A percentile compares a stretch with the other conserved stretches of the same genome.
phyloP scores from a whole-genome alignment of 768 basidiomycete species.

The Kondoa malvinella region DNA sequence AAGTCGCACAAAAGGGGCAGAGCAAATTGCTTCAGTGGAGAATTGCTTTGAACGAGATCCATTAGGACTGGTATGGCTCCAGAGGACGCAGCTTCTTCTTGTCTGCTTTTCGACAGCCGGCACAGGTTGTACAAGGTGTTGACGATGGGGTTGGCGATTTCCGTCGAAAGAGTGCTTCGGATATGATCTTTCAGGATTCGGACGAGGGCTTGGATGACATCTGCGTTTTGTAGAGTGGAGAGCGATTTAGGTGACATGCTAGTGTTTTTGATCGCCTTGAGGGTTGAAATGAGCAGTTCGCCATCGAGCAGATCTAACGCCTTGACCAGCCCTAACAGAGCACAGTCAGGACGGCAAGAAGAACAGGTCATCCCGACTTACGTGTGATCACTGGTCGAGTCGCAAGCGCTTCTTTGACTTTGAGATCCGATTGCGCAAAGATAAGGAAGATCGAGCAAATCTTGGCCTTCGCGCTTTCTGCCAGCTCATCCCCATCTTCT shows the following conservation, averaged over 20 bases:
- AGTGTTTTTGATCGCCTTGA: slow-evolving; percentile 89
- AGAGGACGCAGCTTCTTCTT: slow-evolving; percentile 92
- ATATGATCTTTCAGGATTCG: slow-evolving; percentile 65
- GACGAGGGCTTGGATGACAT: slow-evolving; percentile 80
- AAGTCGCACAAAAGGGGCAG: slow-evolving; percentile 92
- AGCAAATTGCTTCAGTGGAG: slow-evolving; percentile 91
- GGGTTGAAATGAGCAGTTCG: slow-evolving; percentile 69
- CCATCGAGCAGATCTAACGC: slow-evolving; percentile 74
- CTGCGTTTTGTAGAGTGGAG: slow-evolving; percentile 88
- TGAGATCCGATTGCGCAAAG: slow-evolving; percentile 84
- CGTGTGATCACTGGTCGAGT: slow-evolving; percentile 74
- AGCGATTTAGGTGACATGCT: slow-evolving; percentile 81
- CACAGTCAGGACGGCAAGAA: not conserved
- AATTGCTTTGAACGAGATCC: slow-evolving; percentile 68
- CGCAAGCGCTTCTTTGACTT: slow-evolving; percentile 80
- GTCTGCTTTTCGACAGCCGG: slow-evolving; percentile 76
- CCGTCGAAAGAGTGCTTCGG: slow-evolving; percentile 66
- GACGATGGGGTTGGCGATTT: slow-evolving; percentile 93
- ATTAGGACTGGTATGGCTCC: slow-evolving; percentile 86
- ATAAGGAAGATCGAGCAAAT: slow-evolving; percentile 75
- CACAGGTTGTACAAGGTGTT: slow-evolving; percentile 95
- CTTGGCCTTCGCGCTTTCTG: slow-evolving; percentile 56
- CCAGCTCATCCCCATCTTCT: slow-evolving; percentile 42
- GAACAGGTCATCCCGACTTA: slow-evolving; percentile 37
- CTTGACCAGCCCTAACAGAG: slow-evolving; percentile 53